Base-by-base conservation (phyloP, 805 yeast genomes). In the Teunomyces lycoperdinae region DNA sequence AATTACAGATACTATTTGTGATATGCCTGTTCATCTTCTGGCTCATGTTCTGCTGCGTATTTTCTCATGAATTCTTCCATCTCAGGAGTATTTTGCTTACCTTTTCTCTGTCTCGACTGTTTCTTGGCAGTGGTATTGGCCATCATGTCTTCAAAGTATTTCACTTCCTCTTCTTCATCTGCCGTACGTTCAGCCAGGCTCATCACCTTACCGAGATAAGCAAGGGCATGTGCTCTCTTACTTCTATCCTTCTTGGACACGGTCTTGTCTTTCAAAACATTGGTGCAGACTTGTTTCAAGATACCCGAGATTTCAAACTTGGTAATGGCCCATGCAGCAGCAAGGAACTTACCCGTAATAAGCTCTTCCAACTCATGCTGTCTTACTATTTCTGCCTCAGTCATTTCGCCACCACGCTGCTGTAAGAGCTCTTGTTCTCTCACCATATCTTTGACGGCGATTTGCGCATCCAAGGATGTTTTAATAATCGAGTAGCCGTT, bases 281-380 rank as follows among this genome's bases (percentile, higher is more conserved):
- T 60, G 50, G 79, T 71, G 40, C 91, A 73, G 5, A 91, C 87
- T 50, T 75, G 77, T 54, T 88, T 94, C 64, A 94, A 88, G 8
- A 90, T 90, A 29, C 85, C 91, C 43, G 94, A 80, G 46, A 91
- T 83, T 70, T 94, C 99, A 67, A 83, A 85, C 56, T 87, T 84
- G 16, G 96, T 89, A 34, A 96, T 88, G 17, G 88, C 87, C 99
- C 99, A 94, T 14, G 96, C 95, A 1, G 96, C 90, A 6, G 94
- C 92, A 44, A 94, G 76, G 17, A 94, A 80, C 64, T 92, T 94
- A 20, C 99, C 98, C 46, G 89, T 83, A 52, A 92, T 78, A 48
- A 80, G 71, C 44, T 89, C 79, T 60, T 92, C 97, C 69, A 87
- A 80, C 61, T 89, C 94, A 1, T 84, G 89, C 46, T 66, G 68